Percentiles rank a stretch among this genome's conserved stretches.
Evolutionary conservation across 2,329 filamentous ascomycete genomes (phyloP).

Genomic region (Pseudogymnoascus destructans): DNA sequence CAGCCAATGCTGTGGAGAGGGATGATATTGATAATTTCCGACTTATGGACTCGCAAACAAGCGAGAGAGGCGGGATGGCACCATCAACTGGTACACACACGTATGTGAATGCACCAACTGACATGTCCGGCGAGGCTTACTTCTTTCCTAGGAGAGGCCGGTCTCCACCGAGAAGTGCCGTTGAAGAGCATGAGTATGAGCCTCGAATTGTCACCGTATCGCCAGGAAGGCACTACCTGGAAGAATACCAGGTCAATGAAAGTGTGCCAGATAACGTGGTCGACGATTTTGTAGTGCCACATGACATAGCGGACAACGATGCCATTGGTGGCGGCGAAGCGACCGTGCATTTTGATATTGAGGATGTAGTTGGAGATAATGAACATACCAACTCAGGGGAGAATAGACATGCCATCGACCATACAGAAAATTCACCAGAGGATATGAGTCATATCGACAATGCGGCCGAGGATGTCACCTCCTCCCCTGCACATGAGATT

Average conservation of each 20-base stretch:
- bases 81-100: conserved; percentile 15
- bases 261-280: background rate
- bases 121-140: conserved; percentile 19
- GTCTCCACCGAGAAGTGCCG: conserved; percentile 18
- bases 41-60: conserved; percentile 4
- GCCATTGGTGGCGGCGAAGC: background rate
- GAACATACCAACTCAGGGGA: background rate
- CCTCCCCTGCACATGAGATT: background rate
- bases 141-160: conserved; percentile 23
- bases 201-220: background rate
- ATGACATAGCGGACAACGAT: background rate
- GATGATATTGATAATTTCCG: conserved; percentile 10
- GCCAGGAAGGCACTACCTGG: background rate
- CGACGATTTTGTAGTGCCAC: background rate
- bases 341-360: background rate
- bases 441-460: background rate
- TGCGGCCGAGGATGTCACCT: background rate
- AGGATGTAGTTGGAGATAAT: background rate
- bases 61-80: conserved; percentile 11
- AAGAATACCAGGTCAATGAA: background rate
- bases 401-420: background rate
- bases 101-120: conserved; percentile 18
- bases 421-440: background rate
- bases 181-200: background rate
- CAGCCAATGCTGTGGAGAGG: conserved; percentile 9